Percentiles rank a stretch among this genome's conserved stretches.
Conservation (phyloP, 352 stramenopile genomes). For the Phytophthora colocasiae region DNA sequence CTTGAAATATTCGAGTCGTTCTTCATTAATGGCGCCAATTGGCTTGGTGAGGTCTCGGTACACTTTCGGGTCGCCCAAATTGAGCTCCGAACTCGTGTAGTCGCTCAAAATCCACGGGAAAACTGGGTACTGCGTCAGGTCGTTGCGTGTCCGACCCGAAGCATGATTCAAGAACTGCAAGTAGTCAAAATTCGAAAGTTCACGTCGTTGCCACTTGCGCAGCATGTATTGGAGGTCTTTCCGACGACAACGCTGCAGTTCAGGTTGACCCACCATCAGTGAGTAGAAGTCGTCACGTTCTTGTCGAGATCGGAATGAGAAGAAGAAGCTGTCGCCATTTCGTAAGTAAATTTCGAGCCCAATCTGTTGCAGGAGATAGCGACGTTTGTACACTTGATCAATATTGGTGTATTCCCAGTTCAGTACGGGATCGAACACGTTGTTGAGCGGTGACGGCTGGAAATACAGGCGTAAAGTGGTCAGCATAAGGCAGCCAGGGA, state of each 20-base stretch:
- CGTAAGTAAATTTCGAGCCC: constrained; percentile 88
- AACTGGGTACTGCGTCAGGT: constrained; percentile 95
- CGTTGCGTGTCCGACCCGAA: constrained; percentile 81
- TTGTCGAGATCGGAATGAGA: constrained; percentile 68
- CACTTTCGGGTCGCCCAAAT: constrained; percentile 77
- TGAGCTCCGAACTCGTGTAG: constrained; percentile 82
- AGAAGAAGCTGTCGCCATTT: constrained; percentile 81
- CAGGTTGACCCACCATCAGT: constrained; percentile 64
- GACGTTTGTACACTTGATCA: constrained; percentile 85
- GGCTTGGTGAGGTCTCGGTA: constrained; percentile 95
- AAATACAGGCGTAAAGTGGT: constrained; percentile 89
- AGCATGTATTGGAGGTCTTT: constrained; percentile 69
- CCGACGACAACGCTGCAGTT: constrained; percentile 51
- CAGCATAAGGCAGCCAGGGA: constrained; percentile 89
- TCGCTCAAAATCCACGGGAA: constrained; percentile 96
- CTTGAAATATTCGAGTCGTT: constrained; percentile 89
- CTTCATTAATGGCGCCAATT: constrained; percentile 92
- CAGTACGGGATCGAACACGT: constrained; percentile 88
- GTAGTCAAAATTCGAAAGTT: constrained; percentile 96
- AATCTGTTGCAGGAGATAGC: constrained; percentile 89
- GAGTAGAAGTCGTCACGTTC: constrained; percentile 85
- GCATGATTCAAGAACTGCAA: constrained; percentile 88
- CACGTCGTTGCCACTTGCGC: constrained; percentile 67
- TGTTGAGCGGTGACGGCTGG: constrained; percentile 92
- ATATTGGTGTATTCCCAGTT: constrained; percentile 85